Percentiles rank a stretch among this genome's conserved stretches.
Evolutionary conservation across 305 asterid genomes (phyloP).

Genomic region (Plantago coronopus): DNA sequence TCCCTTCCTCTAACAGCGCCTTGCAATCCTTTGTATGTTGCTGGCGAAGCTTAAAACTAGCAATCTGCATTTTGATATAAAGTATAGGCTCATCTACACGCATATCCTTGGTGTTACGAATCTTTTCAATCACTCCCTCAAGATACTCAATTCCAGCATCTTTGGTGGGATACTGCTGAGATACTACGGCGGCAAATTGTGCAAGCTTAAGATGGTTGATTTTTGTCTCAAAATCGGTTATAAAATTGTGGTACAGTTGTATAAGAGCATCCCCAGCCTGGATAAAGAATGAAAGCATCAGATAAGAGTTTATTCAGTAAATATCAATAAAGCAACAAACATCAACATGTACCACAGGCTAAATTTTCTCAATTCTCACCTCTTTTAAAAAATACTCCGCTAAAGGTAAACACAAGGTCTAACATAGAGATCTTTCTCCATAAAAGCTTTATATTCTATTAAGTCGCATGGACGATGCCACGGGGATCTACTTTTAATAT

Average conservation of each 20-base stretch:
- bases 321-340: neutral
- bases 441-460: no score
- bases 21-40: conserved; percentile 81
- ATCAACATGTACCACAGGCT: neutral
- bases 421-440: no score
- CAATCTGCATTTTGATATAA: conserved; percentile 84
- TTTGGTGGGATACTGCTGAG: conserved; percentile 74
- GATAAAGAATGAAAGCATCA: conserved; percentile 26
- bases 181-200: conserved; percentile 82
- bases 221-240: conserved; percentile 90
- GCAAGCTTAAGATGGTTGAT: conserved; percentile 97
- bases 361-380: neutral
- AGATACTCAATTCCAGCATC: conserved; percentile 72
- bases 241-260: conserved; percentile 88
- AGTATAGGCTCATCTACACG: conserved; percentile 83
- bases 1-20: conserved; percentile 79
- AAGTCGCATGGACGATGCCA: no score
- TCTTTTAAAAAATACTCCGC: neutral
- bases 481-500: no score
- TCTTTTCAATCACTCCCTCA: conserved; percentile 83
- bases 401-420: neutral
- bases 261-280: conserved; percentile 89
- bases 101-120: conserved; percentile 63
- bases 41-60: conserved; percentile 69
- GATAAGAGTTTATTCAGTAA: conserved; percentile 4